A percentile compares a stretch with the other conserved stretches of the same genome.
phyloP scores from a whole-genome alignment of 257 asterid genomes.

The Rubia yunnanensis region DNA sequence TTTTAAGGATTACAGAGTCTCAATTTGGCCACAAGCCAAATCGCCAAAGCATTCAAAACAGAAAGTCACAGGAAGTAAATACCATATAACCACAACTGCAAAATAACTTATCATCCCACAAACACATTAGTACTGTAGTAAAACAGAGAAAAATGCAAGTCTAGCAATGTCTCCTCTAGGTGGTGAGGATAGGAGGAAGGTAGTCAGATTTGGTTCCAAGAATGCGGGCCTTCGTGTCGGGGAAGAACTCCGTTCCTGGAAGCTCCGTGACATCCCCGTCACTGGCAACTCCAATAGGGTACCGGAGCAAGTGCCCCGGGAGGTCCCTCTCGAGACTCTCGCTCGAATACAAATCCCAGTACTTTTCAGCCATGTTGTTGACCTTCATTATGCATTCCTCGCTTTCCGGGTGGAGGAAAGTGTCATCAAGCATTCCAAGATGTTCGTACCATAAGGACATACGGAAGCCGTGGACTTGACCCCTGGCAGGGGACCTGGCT shows the following conservation, averaged over 20 bases:
- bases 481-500: slow-evolving; percentile 50
- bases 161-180: slow-evolving; percentile 19
- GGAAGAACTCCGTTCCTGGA: slow-evolving; percentile 66
- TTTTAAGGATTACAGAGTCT: neutral
- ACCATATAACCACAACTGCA: neutral
- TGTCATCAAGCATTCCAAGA: slow-evolving; percentile 73
- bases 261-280: slow-evolving; percentile 51
- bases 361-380: slow-evolving; percentile 48
- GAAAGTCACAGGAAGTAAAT: neutral
- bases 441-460: slow-evolving; percentile 92
- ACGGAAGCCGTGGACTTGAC: slow-evolving; percentile 79
- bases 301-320: slow-evolving; percentile 69
- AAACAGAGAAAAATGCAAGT: neutral
- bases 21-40: neutral
- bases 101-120: slow-evolving; percentile 9
- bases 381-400: slow-evolving; percentile 46
- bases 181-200: slow-evolving; percentile 71
- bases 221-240: slow-evolving; percentile 58
- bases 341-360: slow-evolving; percentile 58
- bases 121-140: neutral
- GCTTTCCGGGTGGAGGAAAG: slow-evolving; percentile 48
- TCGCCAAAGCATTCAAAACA: neutral
- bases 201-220: slow-evolving; percentile 63
- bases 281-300: slow-evolving; percentile 47
- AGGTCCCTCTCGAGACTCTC: slow-evolving; percentile 44